These are phyloP conservation scores for Ajuga reptans DNA, from an alignment of 305 asterid species.

Conservation along the genomic window DNA sequence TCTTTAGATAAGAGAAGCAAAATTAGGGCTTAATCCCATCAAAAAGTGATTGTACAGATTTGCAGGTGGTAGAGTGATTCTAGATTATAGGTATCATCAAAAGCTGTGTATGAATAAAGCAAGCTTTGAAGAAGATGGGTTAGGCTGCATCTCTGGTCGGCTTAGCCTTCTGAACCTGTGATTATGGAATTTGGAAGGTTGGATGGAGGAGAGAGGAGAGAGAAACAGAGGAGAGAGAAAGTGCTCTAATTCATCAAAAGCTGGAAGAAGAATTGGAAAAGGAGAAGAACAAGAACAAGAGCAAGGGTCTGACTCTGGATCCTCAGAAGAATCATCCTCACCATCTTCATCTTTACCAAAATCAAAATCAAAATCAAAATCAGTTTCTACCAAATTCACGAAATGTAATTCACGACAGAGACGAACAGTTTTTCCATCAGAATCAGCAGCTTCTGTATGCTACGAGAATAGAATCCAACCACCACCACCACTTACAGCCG, in stretches of 20 bases:
- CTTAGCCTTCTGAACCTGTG: slow-evolving; percentile 20
- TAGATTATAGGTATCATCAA: slow-evolving; percentile 21
- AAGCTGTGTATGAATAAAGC: slow-evolving; percentile 25
- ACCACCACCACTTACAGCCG: slow-evolving; percentile 7
- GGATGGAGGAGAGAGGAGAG: slow-evolving; percentile 36
- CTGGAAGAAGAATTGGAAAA: slow-evolving; percentile 16
- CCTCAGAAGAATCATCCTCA: slow-evolving; percentile 47
- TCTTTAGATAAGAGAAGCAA: slow-evolving; percentile 11
- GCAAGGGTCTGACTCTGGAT: slow-evolving; percentile 70
- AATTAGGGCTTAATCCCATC: not conserved
- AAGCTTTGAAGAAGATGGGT: slow-evolving; percentile 38
- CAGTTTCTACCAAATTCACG: slow-evolving; percentile 24
- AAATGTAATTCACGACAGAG: slow-evolving; percentile 21
- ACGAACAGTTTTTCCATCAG: slow-evolving; percentile 21
- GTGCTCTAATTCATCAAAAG: not conserved
- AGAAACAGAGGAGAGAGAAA: slow-evolving; percentile 17
- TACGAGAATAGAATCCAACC: slow-evolving; percentile 17
- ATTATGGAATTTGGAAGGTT: slow-evolving; percentile 33
- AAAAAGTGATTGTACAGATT: slow-evolving; percentile 4
- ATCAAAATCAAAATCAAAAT: slow-evolving; percentile 29
- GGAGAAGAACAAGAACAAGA: slow-evolving; percentile 12
- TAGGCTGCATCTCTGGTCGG: slow-evolving; percentile 36
- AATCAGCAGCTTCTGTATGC: slow-evolving; percentile 26
- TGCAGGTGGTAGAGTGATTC: slow-evolving; percentile 25
- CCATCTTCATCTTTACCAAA: slow-evolving; percentile 27